phyloP scores from a whole-genome alignment of 2,329 filamentous ascomycete species.

The Xylaria sp. region DNA sequence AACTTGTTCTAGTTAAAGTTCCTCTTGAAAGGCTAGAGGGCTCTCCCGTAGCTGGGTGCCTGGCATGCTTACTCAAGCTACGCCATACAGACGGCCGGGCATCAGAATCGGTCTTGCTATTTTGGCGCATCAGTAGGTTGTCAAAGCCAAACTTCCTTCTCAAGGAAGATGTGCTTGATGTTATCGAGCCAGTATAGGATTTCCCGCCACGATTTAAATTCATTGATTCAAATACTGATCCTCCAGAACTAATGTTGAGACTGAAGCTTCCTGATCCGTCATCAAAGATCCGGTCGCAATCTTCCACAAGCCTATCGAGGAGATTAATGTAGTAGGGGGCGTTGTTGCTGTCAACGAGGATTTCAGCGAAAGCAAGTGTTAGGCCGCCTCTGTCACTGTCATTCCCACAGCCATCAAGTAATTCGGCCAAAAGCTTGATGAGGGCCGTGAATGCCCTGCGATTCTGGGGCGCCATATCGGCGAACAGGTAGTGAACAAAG shows the following conservation, averaged over 20 bases:
- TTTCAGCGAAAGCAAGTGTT: conserved; percentile 88
- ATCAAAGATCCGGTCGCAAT: conserved; percentile 89
- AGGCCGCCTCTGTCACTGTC: conserved; percentile 90
- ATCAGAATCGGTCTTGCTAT: conserved; percentile 77
- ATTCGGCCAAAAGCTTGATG: conserved; percentile 85
- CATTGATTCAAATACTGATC: conserved; percentile 67
- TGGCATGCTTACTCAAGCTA: conserved; percentile 84
- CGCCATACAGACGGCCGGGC: conserved; percentile 83
- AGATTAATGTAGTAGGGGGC: conserved; percentile 88
- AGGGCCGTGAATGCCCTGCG: conserved; percentile 83
- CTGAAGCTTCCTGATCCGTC: conserved; percentile 56
- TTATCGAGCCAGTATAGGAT: conserved; percentile 77
- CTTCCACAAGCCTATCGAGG: conserved; percentile 87
- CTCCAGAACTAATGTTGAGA: conserved; percentile 53
- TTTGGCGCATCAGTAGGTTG: conserved; percentile 79
- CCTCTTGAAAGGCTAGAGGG: conserved; percentile 73
- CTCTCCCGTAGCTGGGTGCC: conserved; percentile 69
- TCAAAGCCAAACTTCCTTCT: conserved; percentile 86
- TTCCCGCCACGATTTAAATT: conserved; percentile 69
- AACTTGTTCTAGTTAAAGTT: conserved; percentile 76
- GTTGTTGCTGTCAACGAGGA: conserved; percentile 81
- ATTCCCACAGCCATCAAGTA: conserved; percentile 89
- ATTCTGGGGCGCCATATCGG: conserved; percentile 75
- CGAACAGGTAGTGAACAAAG: conserved; percentile 72
- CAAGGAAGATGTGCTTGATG: conserved; percentile 87